Evolutionary conservation across 1,139 yeast species (phyloP), one percentile per base, ranked within the genome.

Genomic region (Yamadazyma epiphylla): DNA sequence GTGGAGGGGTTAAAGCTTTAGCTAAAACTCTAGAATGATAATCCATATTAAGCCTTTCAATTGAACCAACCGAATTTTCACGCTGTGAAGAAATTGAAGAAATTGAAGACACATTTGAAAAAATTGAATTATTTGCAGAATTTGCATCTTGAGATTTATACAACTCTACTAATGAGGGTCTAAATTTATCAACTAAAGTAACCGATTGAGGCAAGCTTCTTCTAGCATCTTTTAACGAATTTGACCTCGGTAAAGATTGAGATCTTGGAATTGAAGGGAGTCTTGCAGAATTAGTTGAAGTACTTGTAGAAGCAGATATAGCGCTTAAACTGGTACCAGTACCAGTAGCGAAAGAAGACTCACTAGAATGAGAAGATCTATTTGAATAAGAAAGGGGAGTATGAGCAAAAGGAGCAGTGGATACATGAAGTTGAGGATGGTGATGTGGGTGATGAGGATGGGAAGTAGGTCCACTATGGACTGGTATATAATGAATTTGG

Each of bases 161-260:
- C 24, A 66, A 43, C 38, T 70, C 75, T 23, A 64, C 46, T 25
- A 70, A 49, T 3, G 74, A 65, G 0, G 74, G 74, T 30, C 75
- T 54, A 27, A 69, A 42, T 26, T 55, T 51, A 19, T 65, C 67
- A n/a, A n/a, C n/a, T n/a, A n/a, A n/a, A 13, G 51, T 14, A 38
- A 14, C 35, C 37, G 14, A 31, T 15, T 36, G 20, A 13, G 36
- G 35, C 4, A 36, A 11, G 14, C 41, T 36, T 22, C 38, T 23
- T 3, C 42, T 32, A 25, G 32, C 29, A 13, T 36, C 38, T 14
- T 22, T 22, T 9, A 32, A 27, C 5, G 26, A 29, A 13, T 35
- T 31, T 12, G 33, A 23, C n/a, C 30, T 16, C 10, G 38, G 20
- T 10, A 17, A 7, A 7, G 20, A 31, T 13, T 37, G 35, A 15